phyloP scores from a whole-genome alignment of 495 filamentous ascomycete genomes.

The Penicillium manginii region DNA sequence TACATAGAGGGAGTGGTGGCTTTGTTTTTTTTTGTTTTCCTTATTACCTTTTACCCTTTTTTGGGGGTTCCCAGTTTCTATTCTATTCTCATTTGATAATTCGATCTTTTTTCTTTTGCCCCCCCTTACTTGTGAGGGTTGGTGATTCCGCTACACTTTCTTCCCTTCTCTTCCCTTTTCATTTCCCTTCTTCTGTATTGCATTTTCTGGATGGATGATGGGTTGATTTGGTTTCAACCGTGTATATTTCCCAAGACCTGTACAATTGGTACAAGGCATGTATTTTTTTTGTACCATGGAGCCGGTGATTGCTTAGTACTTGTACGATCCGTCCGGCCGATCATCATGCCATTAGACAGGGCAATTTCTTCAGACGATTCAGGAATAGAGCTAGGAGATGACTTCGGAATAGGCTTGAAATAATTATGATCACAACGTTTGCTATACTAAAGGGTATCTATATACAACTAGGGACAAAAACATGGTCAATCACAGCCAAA shows the following conservation, averaged over 20 bases:
- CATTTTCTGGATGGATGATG: not conserved
- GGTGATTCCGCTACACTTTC: not conserved
- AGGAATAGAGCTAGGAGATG: not conserved
- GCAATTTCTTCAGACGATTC: no score
- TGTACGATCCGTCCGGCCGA: no score
- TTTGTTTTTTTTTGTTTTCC: slow-evolving; percentile 3
- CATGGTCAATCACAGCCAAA: not conserved
- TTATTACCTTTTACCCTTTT: not conserved
- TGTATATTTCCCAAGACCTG: not conserved
- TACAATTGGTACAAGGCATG: not conserved
- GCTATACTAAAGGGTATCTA: slow-evolving; percentile 11
- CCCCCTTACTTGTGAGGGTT: not conserved
- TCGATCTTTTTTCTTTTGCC: not conserved
- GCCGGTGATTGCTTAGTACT: not conserved
- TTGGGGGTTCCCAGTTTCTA: not conserved
- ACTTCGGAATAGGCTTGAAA: not conserved
- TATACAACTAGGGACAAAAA: slow-evolving; percentile 4
- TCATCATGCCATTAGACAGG: no score
- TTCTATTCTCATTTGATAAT: slow-evolving; percentile 1
- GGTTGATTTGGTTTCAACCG: not conserved
- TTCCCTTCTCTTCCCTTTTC: not conserved
- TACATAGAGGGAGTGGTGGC: slow-evolving; percentile 24
- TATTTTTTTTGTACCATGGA: not conserved
- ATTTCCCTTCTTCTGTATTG: not conserved
- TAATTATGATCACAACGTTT: slow-evolving; percentile 1